Evolutionary conservation across 75 land plant species (phyloP).

Genomic region (Isoetes taiwanensis): DNA sequence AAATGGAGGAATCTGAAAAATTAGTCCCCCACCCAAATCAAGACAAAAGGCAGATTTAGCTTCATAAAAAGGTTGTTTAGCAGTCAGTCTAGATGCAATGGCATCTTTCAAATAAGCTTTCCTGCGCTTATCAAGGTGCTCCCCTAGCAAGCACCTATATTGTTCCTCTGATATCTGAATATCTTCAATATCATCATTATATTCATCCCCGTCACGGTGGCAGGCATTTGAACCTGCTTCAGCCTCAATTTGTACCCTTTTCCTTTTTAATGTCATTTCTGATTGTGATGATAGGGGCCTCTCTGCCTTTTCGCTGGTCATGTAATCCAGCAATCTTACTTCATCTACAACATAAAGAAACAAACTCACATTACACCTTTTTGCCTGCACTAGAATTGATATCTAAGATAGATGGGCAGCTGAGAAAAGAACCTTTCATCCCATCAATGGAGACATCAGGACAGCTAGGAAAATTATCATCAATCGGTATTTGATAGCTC

Average conservation of each 20-base stretch:
- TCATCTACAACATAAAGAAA: too few relatives aligned
- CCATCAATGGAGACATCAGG: too few relatives aligned
- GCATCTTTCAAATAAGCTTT: constrained; percentile 21
- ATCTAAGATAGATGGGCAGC: too few relatives aligned
- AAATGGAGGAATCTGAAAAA: constrained; percentile 51
- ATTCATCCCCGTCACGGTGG: constrained; percentile 29
- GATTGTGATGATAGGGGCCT: constrained; percentile 25
- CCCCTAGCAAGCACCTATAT: constrained; percentile 59
- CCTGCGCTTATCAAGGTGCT: constrained; percentile 44
- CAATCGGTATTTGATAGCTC: too few relatives aligned
- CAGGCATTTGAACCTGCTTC: constrained; percentile 29
- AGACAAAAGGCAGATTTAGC: constrained; percentile 19
- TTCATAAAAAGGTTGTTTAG: constrained; percentile 11
- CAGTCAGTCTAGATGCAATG: constrained; percentile 19
- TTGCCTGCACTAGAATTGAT: too few relatives aligned
- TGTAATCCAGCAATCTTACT: too few relatives aligned
- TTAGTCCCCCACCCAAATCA: constrained; percentile 76
- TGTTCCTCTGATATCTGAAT: constrained; percentile 41
- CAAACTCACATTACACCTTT: too few relatives aligned
- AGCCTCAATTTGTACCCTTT: constrained; percentile 26
- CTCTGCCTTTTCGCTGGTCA: too few relatives aligned
- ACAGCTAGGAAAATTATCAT: too few relatives aligned
- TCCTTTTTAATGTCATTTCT: constrained; percentile 36
- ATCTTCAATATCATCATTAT: constrained; percentile 31
- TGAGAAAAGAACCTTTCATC: too few relatives aligned